These are phyloP conservation scores for Crithidia brevicula DNA, from an alignment of 208 protist genomes.

Conservation along the genomic window DNA sequence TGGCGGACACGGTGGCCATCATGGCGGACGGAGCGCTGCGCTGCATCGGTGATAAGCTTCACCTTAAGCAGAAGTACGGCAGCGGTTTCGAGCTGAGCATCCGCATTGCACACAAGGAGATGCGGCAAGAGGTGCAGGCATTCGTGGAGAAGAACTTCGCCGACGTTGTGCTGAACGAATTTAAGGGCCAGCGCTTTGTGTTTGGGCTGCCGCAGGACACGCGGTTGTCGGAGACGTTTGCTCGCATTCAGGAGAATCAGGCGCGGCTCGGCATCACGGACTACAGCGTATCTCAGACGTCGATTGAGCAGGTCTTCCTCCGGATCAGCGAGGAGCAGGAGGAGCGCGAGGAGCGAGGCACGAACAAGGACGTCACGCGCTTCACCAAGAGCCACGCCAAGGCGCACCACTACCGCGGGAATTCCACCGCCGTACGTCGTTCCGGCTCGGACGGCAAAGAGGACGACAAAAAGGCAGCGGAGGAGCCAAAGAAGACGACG, in stretches of 20 bases:
- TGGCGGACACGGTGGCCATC: constrained; percentile 77
- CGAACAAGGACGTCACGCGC: constrained; percentile 19
- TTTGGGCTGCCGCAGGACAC: constrained; percentile 48
- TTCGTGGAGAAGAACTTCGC: constrained; percentile 52
- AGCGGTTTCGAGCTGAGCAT: constrained; percentile 66
- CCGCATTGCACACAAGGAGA: constrained; percentile 30
- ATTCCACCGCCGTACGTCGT: constrained; percentile 19
- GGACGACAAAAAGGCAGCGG: neutral
- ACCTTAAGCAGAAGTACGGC: constrained; percentile 77
- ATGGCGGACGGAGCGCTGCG: constrained; percentile 80
- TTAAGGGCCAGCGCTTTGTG: constrained; percentile 48
- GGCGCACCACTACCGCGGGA: constrained; percentile 30
- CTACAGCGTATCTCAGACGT: constrained; percentile 83
- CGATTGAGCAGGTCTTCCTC: constrained; percentile 87
- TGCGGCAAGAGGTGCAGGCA: constrained; percentile 28
- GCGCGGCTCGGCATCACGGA: constrained; percentile 51
- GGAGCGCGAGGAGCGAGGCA: constrained; percentile 32
- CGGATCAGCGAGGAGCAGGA: constrained; percentile 66
- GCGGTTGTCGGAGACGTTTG: constrained; percentile 48
- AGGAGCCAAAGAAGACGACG: constrained; percentile 1
- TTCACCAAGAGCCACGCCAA: constrained; percentile 38
- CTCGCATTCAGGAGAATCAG: constrained; percentile 39
- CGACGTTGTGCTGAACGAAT: constrained; percentile 39
- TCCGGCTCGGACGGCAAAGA: neutral
- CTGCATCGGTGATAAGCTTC: constrained; percentile 76